phyloP scores from a whole-genome alignment of 2,329 filamentous ascomycete species.

The Nothophaeocryptopus gaeumannii region DNA sequence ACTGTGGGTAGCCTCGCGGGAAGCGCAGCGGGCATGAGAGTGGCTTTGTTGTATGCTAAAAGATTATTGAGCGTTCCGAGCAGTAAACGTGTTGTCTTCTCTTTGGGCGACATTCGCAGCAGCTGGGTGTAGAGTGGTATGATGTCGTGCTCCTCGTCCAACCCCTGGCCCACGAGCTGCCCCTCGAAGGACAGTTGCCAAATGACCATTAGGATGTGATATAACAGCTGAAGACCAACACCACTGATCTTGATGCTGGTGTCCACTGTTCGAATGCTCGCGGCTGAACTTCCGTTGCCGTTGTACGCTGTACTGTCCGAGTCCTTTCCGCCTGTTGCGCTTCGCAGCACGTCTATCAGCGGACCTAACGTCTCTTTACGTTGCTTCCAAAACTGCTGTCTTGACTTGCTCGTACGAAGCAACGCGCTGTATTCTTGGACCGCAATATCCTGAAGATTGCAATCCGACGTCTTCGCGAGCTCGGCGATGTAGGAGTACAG shows the following conservation, averaged over 20 bases:
- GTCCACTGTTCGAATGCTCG: constrained; percentile 52
- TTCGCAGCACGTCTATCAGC: constrained; percentile 73
- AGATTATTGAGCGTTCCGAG: constrained; percentile 88
- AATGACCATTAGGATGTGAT: constrained; percentile 86
- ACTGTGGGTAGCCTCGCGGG: constrained; percentile 74
- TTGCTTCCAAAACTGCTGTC: constrained; percentile 87
- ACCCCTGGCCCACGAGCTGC: constrained; percentile 66
- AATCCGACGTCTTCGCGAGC: constrained; percentile 79
- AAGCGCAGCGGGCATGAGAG: constrained; percentile 75
- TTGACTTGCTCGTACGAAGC: constrained; percentile 69
- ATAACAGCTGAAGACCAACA: constrained; percentile 87
- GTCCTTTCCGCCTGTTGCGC: constrained; percentile 71
- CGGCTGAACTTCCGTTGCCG: constrained; percentile 36
- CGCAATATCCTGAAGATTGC: constrained; percentile 89
- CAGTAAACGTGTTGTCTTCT: constrained; percentile 92
- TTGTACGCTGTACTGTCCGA: constrained; percentile 59
- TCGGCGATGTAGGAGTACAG: constrained; percentile 83
- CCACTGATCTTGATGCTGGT: constrained; percentile 66
- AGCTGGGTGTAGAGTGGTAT: constrained; percentile 89
- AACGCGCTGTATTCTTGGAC: constrained; percentile 87
- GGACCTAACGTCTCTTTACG: constrained; percentile 79
- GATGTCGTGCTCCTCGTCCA: constrained; percentile 91
- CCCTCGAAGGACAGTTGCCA: constrained; percentile 97
- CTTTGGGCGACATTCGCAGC: constrained; percentile 87
- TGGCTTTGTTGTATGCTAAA: constrained; percentile 67